phyloP scores from a whole-genome alignment of 257 asterid genomes.

The Salvia rosmarinus region DNA sequence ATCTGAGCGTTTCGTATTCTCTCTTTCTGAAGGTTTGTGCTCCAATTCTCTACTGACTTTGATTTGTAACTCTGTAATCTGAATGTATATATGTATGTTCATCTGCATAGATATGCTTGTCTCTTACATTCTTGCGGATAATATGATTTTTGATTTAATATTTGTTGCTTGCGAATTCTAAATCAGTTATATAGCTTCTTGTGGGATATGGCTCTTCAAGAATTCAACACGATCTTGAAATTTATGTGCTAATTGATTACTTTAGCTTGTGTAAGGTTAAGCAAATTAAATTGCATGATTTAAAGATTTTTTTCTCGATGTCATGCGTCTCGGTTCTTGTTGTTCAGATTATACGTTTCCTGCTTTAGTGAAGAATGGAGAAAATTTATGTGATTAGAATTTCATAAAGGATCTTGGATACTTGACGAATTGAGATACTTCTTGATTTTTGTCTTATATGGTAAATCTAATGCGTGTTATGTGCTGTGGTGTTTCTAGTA shows the following conservation, averaged over 20 bases:
- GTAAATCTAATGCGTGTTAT: conserved; percentile 22
- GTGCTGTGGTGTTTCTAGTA: conserved; percentile 31
- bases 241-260: background rate
- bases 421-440: conserved; percentile 18
- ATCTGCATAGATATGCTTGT: background rate
- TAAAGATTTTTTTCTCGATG: background rate
- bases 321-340: background rate
- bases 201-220: background rate
- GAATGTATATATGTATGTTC: background rate
- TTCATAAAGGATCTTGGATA: conserved; percentile 26
- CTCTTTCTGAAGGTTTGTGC: conserved; percentile 35
- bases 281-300: conserved; percentile 26
- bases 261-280: background rate
- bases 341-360: conserved; percentile 10
- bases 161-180: conserved; percentile 11
- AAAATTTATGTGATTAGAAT: conserved; percentile 2
- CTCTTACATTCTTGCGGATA: conserved; percentile 7
- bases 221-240: conserved; percentile 33
- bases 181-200: background rate
- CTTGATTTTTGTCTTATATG: conserved; percentile 3
- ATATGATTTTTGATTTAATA: background rate
- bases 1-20: conserved; percentile 38
- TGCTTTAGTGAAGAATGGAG: background rate
- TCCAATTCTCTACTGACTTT: conserved; percentile 1
- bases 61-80: background rate